Evolutionary conservation across 768 basidiomycete genomes (phyloP).

Genomic region (Dioszegia crocea): DNA sequence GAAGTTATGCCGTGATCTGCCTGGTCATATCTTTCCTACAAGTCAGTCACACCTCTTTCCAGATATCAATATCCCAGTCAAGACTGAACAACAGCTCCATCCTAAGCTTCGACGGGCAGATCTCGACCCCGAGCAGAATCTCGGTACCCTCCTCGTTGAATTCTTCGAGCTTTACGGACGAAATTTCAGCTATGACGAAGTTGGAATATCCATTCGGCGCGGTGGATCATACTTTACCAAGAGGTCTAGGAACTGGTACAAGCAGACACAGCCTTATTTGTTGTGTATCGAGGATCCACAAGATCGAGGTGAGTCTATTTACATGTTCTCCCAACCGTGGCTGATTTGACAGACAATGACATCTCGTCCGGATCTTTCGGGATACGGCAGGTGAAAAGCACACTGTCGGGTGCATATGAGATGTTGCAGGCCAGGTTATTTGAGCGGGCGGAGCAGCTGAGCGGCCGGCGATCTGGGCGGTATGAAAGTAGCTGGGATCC

Average conservation of each 20-base stretch:
- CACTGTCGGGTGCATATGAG: constrained; percentile 71
- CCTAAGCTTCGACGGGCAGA: constrained; percentile 85
- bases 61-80: not conserved
- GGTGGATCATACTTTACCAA: constrained; percentile 90
- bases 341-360: constrained; percentile 67
- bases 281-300: constrained; percentile 92
- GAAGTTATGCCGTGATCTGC: constrained; percentile 91
- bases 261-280: constrained; percentile 54
- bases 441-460: constrained; percentile 61
- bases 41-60: constrained; percentile 51
- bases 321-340: not conserved
- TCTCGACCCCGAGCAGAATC: constrained; percentile 78
- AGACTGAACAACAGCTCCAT: constrained; percentile 62
- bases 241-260: constrained; percentile 70
- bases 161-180: constrained; percentile 94
- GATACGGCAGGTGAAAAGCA: constrained; percentile 72
- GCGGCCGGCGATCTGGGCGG: constrained; percentile 57
- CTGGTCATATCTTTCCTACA: constrained; percentile 90
- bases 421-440: constrained; percentile 68
- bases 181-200: constrained; percentile 84
- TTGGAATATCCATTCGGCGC: constrained; percentile 79
- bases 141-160: constrained; percentile 92
- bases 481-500: constrained; percentile 17
- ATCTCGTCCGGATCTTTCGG: constrained; percentile 84
- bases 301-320: constrained; percentile 64